Conservation (phyloP, 352 stramenopile genomes). For the Pythium grandisporangium region DNA sequence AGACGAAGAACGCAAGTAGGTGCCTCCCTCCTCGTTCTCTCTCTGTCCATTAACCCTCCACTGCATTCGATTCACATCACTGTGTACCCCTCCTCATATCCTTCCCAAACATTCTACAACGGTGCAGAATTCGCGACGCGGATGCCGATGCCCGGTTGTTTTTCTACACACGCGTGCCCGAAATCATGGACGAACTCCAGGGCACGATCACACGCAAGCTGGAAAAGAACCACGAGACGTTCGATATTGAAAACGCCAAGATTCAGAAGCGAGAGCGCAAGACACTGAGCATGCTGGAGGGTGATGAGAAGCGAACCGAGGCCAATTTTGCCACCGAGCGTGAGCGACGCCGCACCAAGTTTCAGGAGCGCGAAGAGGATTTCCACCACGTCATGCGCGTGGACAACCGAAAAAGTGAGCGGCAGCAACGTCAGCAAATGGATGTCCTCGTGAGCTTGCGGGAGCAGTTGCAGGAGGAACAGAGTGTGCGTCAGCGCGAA, state of each 20-base stretch:
- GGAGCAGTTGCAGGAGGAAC: constrained; percentile 43
- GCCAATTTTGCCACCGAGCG: constrained; percentile 67
- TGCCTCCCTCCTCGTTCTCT: not conserved
- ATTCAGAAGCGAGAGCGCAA: constrained; percentile 88
- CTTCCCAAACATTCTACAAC: no score
- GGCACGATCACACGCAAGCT: constrained; percentile 83
- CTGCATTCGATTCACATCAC: no score
- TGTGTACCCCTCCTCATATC: no score
- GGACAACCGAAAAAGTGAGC: constrained; percentile 47
- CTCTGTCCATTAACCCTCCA: no score
- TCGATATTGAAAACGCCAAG: constrained; percentile 92
- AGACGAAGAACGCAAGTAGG: constrained; percentile 33
- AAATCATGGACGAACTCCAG: constrained; percentile 84
- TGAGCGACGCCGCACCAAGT: constrained; percentile 37
- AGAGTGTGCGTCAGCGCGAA: constrained; percentile 38
- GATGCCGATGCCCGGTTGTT: constrained; percentile 54
- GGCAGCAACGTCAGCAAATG: constrained; percentile 33
- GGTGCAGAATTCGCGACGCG: constrained; percentile 44
- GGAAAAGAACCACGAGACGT: constrained; percentile 86
- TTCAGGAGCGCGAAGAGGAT: constrained; percentile 51
- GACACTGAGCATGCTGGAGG: constrained; percentile 55
- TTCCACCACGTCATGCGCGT: constrained; percentile 58
- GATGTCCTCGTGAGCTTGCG: constrained; percentile 38
- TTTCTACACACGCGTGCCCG: constrained; percentile 77
- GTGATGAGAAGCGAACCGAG: constrained; percentile 47